Base-by-base conservation (phyloP, 2,329 filamentous ascomycete genomes). In the Ophiostoma sp. region DNA sequence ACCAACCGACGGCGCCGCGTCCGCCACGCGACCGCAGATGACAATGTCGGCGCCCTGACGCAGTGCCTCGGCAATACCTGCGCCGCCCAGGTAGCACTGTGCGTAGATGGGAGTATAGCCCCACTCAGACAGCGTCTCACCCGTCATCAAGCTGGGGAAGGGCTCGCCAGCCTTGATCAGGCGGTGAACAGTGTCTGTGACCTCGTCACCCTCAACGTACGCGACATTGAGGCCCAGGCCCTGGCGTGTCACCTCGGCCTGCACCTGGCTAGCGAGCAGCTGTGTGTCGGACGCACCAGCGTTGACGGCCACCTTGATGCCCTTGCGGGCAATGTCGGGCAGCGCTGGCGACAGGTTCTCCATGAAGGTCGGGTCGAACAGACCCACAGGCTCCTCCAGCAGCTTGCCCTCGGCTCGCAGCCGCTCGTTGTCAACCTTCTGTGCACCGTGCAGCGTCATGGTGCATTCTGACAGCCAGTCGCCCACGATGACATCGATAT, bases 31-130 rank as follows among this genome's bases (percentile, higher is more conserved):
- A 7, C 81, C 82, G 71, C 81, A 82, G 33, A 83, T 79, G 31
- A 83, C 78, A 33, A 83, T 82, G 74, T 82, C 79, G 12, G 80
- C 81, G 0, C 81, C 81, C 22, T 75, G 71, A 31, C 75, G 72
- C 25, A 83, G 76, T 5, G 78, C 82, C 69, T 79, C 78, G 11
- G 80, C 79, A 50, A 84, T 83, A 11, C 79, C 81, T 39, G 79
- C 75, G 2, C 83, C 83, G 7, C 85, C 85, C 1, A 86, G 81
- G 74, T 87, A 87, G n/a, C 81, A 84, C 73, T 77, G 75, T 17
- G 75, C 75, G 36, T 61, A 69, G 57, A 76, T 55, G 15, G 69
- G 55, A 6, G 75, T 73, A 39, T 70, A 59, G 11, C 75, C 75
- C 73, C 73, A 76, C 17, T 76, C 75, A 25, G 64, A n/a, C 33